Conservation (phyloP, 2,329 filamentous ascomycete species). For the Aurifilum marmelostoma region DNA sequence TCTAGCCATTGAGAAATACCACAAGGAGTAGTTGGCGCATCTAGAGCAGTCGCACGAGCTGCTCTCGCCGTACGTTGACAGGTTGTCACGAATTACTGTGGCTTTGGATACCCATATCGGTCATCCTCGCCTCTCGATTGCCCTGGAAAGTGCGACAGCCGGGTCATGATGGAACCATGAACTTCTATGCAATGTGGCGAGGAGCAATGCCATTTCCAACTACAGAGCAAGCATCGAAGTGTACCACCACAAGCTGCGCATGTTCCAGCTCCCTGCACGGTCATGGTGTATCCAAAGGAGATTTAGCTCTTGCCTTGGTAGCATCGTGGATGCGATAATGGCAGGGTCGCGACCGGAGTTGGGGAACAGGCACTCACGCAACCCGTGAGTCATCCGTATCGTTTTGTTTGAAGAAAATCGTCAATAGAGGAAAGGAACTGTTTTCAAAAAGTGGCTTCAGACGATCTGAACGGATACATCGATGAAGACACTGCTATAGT, state of each 20-base stretch:
- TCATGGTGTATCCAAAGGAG: neutral
- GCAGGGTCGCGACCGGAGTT: too few species aligned
- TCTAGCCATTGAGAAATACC: neutral
- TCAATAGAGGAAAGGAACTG: too few species aligned
- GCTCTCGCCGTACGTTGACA: neutral
- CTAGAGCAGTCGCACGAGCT: neutral
- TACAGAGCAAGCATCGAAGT: neutral
- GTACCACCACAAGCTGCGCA: neutral
- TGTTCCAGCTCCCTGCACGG: neutral
- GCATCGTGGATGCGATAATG: neutral
- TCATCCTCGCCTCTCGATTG: neutral
- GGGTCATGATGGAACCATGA: neutral
- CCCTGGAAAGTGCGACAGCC: neutral
- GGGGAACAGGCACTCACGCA: too few species aligned
- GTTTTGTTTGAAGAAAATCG: too few species aligned
- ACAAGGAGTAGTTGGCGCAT: neutral
- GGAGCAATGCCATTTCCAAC: too few species aligned
- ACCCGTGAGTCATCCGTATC: too few species aligned
- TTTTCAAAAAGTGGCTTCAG: too few species aligned
- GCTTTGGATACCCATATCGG: neutral
- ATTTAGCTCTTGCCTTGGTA: neutral
- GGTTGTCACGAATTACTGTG: neutral
- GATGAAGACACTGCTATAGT: too few species aligned
- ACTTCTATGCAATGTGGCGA: neutral
- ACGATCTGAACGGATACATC: too few species aligned